Evolutionary conservation across 352 stramenopile species (phyloP).

Genomic region (Thalassiosira mediterranea): DNA sequence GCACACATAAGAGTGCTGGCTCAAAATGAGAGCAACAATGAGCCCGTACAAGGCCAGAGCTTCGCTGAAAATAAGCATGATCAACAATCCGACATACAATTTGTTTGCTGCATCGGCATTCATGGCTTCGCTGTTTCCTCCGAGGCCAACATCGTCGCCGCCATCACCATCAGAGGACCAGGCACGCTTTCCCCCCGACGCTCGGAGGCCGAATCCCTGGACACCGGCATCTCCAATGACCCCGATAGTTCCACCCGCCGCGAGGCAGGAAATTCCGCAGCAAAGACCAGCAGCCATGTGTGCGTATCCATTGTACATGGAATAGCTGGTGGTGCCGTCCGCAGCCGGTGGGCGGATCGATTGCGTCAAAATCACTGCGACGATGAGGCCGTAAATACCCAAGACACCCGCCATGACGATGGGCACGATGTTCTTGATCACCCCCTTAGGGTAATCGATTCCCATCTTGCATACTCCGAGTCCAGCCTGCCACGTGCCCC

Average conservation of each 20-base stretch:
- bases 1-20: slow-evolving; percentile 53
- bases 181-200: slow-evolving; percentile 61
- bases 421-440: slow-evolving; percentile 85
- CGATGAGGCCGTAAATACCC: slow-evolving; percentile 83
- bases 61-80: slow-evolving; percentile 99
- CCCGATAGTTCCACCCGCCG: slow-evolving; percentile 78
- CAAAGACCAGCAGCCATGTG: slow-evolving; percentile 84
- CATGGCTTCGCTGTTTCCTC: slow-evolving; percentile 47
- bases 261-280: slow-evolving; percentile 81
- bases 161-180: slow-evolving; percentile 52
- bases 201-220: slow-evolving; percentile 66
- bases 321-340: slow-evolving; percentile 68
- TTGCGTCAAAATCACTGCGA: slow-evolving; percentile 82
- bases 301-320: slow-evolving; percentile 84
- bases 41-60: slow-evolving; percentile 93
- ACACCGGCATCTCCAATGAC: slow-evolving; percentile 86
- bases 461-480: slow-evolving; percentile 77
- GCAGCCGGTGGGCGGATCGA: slow-evolving; percentile 53
- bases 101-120: slow-evolving; percentile 86
- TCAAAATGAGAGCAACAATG: slow-evolving; percentile 85
- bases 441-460: slow-evolving; percentile 72
- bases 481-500: slow-evolving; percentile 80
- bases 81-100: slow-evolving; percentile 97
- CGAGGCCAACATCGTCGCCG: slow-evolving; percentile 44
- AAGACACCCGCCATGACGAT: slow-evolving; percentile 85